phyloP scores from a whole-genome alignment of 225 moss, liverwort and hornwort species.

The Anthoceros angustus region DNA sequence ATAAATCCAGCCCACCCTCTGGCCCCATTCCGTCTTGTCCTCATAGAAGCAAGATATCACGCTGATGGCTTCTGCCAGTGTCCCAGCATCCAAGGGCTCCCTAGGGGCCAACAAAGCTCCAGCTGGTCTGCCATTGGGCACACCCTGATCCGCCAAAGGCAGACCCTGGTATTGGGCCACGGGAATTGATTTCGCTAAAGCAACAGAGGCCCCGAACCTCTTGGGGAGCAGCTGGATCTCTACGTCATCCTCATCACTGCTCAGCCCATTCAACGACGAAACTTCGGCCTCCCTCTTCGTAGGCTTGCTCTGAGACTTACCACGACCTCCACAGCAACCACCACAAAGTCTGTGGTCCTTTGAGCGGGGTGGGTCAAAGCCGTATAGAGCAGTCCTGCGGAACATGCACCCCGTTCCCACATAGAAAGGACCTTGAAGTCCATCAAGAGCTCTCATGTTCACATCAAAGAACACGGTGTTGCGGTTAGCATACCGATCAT shows the following conservation, averaged over 20 bases:
- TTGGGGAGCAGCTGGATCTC: slow-evolving; percentile 63
- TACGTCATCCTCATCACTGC: slow-evolving; percentile 44
- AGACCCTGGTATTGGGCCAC: slow-evolving; percentile 67
- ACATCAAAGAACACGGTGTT: slow-evolving; percentile 93
- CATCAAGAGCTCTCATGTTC: slow-evolving; percentile 86
- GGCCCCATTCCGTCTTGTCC: slow-evolving; percentile 90
- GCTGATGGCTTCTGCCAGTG: slow-evolving; percentile 78
- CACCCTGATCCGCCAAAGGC: slow-evolving; percentile 58
- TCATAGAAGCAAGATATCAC: slow-evolving; percentile 92
- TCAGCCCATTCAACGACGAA: slow-evolving; percentile 24
- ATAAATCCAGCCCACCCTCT: slow-evolving; percentile 89
- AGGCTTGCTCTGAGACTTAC: slow-evolving; percentile 25
- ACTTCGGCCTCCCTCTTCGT: slow-evolving; percentile 47
- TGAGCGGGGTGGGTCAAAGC: slow-evolving; percentile 67
- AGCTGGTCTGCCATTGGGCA: slow-evolving; percentile 45
- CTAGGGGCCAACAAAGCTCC: slow-evolving; percentile 63
- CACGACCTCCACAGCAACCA: slow-evolving; percentile 30
- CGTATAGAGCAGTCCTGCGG: slow-evolving; percentile 62
- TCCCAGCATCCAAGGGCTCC: slow-evolving; percentile 79
- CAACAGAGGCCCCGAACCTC: slow-evolving; percentile 54
- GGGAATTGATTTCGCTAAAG: slow-evolving; percentile 55
- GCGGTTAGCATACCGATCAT: slow-evolving; percentile 86
- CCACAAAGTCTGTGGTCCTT: slow-evolving; percentile 47
- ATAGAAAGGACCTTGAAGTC: slow-evolving; percentile 76
- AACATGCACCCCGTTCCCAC: slow-evolving; percentile 81